Percentiles rank a stretch among this genome's conserved stretches.
Evolutionary conservation across 164 flowering plant species (phyloP).

Genomic region (Aristolochia californica): DNA sequence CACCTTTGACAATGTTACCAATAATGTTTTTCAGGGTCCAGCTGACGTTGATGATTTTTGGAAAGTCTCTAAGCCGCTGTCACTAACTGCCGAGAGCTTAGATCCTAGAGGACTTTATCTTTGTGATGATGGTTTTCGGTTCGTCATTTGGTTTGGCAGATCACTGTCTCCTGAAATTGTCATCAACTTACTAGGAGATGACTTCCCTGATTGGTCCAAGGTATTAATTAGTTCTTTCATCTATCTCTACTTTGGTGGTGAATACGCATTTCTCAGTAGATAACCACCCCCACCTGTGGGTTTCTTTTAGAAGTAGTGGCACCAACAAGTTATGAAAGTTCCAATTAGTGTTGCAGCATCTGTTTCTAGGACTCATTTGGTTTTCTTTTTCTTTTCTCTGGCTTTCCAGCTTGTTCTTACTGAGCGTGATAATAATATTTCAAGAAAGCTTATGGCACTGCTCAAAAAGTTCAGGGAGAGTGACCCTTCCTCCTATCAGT

Average conservation of each 20-base stretch:
- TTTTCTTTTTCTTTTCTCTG: background rate
- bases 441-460: constrained; percentile 48
- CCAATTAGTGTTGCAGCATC: background rate
- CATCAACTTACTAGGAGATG: constrained; percentile 54
- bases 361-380: background rate
- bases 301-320: too few species aligned
- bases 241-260: background rate
- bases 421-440: constrained; percentile 58
- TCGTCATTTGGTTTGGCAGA: constrained; percentile 91
- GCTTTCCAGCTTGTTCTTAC: constrained; percentile 4
- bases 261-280: background rate
- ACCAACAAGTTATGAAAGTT: background rate
- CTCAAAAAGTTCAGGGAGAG: constrained; percentile 46
- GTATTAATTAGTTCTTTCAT: constrained; percentile 22
- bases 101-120: constrained; percentile 83
- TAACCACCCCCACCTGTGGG: background rate
- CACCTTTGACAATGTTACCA: background rate
- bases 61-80: constrained; percentile 32
- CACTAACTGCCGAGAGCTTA: constrained; percentile 58
- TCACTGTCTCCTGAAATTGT: constrained; percentile 61
- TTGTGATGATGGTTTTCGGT: constrained; percentile 84
- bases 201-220: constrained; percentile 59
- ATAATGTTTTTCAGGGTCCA: constrained; percentile 28
- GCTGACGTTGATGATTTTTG: constrained; percentile 29
- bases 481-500: constrained; percentile 61